Base-by-base conservation (phyloP, 2,329 filamentous ascomycete species). In the Simplicillium aogashimaense region DNA sequence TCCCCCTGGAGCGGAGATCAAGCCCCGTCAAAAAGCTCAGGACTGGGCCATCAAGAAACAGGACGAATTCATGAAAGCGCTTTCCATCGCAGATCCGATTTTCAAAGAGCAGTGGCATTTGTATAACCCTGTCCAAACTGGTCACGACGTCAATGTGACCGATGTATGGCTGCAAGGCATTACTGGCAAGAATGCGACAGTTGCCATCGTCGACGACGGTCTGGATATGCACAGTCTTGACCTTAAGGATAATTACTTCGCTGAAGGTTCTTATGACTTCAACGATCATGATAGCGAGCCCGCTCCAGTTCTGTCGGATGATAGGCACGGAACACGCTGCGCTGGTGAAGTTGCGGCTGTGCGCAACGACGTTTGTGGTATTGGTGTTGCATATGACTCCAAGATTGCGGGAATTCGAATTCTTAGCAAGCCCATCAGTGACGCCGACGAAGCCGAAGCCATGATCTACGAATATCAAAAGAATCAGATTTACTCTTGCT, bases 401-500 rank as follows among this genome's bases (percentile, higher is more conserved):
- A 88, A 83, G 56, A 82, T 98, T 52, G 81, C 92, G 3, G 92
- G 89, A 31, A 82, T 97, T 48, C 86, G 92, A 39, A 98, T 98
- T 49, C 73, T 98, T 7, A 94, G 86, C 43, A 90, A 88, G 54
- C 69, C 86, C 37, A 95, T 98, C 48, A 83, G 81, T 38, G 92
- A 98, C 57, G 81, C 85, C 20, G 92, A 98, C 54, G 92, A 98
- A 63, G 89, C 92, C 17, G 70, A 83, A 25, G 86, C 92, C 16
- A 81, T 98, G 71, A 95, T 94, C 61, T 97, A 90, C 65, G 84
- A 83, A 46, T 92, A 79, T 53, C 81, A 95, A 53, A 70, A 90
- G 45, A 98, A 95, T 57, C 79, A 95, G 44, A 97, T 98, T 43
- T 98, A 95, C 64, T 98, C 92, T 1, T 98, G 92, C 66, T 98